Percentiles rank a stretch among this genome's conserved stretches.
Evolutionary conservation across 257 asterid genomes (phyloP).

Genomic region (Apocynum venetum): DNA sequence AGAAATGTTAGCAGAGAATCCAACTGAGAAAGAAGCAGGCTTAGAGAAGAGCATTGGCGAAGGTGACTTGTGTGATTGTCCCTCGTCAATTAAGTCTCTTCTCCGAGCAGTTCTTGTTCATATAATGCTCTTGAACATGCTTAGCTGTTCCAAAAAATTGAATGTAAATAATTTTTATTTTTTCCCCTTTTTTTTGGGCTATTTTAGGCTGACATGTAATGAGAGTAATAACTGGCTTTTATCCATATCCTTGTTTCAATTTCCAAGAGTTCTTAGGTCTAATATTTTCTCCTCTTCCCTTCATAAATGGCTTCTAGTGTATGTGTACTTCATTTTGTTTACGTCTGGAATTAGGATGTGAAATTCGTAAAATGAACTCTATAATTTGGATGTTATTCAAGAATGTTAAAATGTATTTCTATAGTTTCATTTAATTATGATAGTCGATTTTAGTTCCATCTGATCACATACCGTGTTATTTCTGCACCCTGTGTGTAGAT

Average conservation of each 20-base stretch:
- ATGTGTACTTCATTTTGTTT: neutral
- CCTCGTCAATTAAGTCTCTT: slow-evolving; percentile 27
- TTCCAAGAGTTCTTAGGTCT: neutral
- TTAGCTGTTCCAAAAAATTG: neutral
- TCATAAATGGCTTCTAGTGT: neutral
- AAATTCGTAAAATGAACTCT: slow-evolving; percentile 3
- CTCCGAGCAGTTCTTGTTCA: slow-evolving; percentile 11
- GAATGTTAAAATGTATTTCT: too few relatives aligned
- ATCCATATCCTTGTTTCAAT: neutral
- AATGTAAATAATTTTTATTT: slow-evolving; percentile 13
- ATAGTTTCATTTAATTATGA: neutral
- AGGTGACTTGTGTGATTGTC: slow-evolving; percentile 30
- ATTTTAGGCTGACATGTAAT: slow-evolving; percentile 9
- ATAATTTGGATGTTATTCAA: neutral
- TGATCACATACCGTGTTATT: neutral
- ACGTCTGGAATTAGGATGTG: neutral
- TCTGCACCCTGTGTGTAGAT: neutral
- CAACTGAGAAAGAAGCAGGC: slow-evolving; percentile 14
- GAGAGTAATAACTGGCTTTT: neutral
- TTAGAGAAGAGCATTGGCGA: slow-evolving; percentile 31
- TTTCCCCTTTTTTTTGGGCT: neutral
- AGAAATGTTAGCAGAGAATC: slow-evolving; percentile 12
- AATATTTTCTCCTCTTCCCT: neutral
- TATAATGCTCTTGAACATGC: neutral
- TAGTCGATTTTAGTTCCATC: too few relatives aligned